A percentile compares a stretch with the other conserved stretches of the same genome.
Evolutionary conservation across 192 early-diverging fungal species (phyloP).

Genomic region (Cetraspora pellucida): DNA sequence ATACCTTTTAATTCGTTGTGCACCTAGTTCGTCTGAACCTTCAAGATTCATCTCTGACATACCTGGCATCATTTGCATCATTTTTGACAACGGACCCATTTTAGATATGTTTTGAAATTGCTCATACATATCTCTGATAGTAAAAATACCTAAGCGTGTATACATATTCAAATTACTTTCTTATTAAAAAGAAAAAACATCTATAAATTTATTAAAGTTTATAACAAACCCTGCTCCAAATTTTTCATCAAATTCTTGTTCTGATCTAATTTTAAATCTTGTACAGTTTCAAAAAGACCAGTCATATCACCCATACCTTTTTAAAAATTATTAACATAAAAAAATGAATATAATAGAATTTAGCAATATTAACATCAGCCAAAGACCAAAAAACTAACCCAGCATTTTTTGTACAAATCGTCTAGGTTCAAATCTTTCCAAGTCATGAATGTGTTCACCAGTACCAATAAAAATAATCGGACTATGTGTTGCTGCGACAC

Average conservation of each 20-base stretch:
- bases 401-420: slow-evolving; percentile 93
- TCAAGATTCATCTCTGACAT: slow-evolving; percentile 57
- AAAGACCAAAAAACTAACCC: slow-evolving; percentile 39
- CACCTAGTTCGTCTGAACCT: slow-evolving; percentile 58
- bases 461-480: slow-evolving; percentile 97
- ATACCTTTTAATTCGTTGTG: slow-evolving; percentile 57
- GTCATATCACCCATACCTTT: slow-evolving; percentile 88
- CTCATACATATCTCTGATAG: slow-evolving; percentile 92
- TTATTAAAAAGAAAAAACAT: neutral
- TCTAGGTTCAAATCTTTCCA: slow-evolving; percentile 86
- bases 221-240: slow-evolving; percentile 65
- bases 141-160: slow-evolving; percentile 70
- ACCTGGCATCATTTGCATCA: slow-evolving; percentile 70
- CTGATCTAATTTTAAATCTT: slow-evolving; percentile 86
- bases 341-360: slow-evolving; percentile 9
- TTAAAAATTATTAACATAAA: neutral
- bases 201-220: neutral
- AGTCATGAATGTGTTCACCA: slow-evolving; percentile 95
- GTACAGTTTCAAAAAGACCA: slow-evolving; percentile 85
- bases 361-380: neutral
- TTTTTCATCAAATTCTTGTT: slow-evolving; percentile 90
- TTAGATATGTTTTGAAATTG: slow-evolving; percentile 86
- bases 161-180: neutral
- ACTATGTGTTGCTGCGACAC: slow-evolving; percentile 88
- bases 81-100: slow-evolving; percentile 91